Evolutionary conservation across 1,284 basidiomycete species (phyloP).

Genomic region (Puccinia polysora): DNA sequence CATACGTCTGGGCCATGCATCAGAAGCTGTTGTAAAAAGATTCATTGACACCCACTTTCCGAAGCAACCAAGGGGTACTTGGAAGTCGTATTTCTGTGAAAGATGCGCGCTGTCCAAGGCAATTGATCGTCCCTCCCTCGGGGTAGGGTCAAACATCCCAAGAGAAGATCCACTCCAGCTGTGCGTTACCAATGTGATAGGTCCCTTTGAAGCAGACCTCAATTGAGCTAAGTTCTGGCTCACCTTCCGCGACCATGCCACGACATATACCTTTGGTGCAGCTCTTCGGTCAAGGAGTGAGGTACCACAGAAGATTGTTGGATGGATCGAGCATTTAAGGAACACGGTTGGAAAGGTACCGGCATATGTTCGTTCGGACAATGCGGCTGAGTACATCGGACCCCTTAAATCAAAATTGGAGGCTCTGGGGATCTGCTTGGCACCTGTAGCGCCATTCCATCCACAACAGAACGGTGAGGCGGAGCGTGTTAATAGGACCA

Average conservation of each 20-base stretch:
- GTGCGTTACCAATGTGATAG: slow-evolving; percentile 3
- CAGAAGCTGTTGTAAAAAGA: neutral
- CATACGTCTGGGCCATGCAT: neutral
- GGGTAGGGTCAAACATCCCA: neutral
- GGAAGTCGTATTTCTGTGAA: slow-evolving; percentile 9
- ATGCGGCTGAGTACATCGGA: too few relatives aligned
- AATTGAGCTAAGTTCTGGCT: neutral
- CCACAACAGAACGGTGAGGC: too few relatives aligned
- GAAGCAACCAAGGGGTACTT: too few relatives aligned
- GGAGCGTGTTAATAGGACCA: too few relatives aligned
- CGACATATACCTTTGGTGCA: neutral
- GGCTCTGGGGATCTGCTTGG: too few relatives aligned
- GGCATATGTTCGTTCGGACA: too few relatives aligned
- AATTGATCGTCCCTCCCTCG: neutral
- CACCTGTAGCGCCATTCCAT: too few relatives aligned
- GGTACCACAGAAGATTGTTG: too few relatives aligned
- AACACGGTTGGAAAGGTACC: too few relatives aligned
- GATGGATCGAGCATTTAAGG: too few relatives aligned
- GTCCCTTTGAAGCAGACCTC: slow-evolving; percentile 6
- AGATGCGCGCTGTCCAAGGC: neutral
- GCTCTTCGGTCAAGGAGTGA: too few relatives aligned
- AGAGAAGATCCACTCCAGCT: neutral
- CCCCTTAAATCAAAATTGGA: too few relatives aligned
- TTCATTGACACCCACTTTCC: neutral
- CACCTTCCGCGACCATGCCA: neutral